phyloP scores from a whole-genome alignment of 2,329 filamentous ascomycete genomes.

The Botrytis medusae region DNA sequence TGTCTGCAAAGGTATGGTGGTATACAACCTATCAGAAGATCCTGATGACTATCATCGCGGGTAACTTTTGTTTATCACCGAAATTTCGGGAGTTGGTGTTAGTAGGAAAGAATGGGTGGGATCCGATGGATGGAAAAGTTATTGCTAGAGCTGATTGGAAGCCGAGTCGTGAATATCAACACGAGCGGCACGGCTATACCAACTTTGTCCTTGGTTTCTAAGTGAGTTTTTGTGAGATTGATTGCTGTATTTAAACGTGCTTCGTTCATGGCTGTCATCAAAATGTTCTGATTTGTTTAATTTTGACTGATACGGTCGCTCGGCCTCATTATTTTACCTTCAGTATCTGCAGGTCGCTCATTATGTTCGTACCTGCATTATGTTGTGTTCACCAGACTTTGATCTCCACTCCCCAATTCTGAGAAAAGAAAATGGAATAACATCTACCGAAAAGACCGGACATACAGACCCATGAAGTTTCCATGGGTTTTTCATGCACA shows the following conservation, averaged over 20 bases:
- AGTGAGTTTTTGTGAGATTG: neutral
- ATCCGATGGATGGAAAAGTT: slow-evolving; percentile 12
- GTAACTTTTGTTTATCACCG: neutral
- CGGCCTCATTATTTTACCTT: neutral
- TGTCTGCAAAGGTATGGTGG: neutral
- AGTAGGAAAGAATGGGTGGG: neutral
- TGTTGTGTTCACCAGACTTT: slow-evolving; percentile 19
- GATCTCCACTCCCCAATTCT: slow-evolving; percentile 15
- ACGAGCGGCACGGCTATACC: slow-evolving; percentile 8
- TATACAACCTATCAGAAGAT: slow-evolving; percentile 5
- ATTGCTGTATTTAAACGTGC: neutral
- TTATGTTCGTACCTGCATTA: slow-evolving; percentile 20
- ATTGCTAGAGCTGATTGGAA: neutral
- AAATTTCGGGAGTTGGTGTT: slow-evolving; percentile 13
- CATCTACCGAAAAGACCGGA: slow-evolving; percentile 7
- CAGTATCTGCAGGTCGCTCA: slow-evolving; percentile 10
- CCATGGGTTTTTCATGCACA: slow-evolving; percentile 13
- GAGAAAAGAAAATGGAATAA: slow-evolving; percentile 11
- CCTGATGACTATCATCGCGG: neutral
- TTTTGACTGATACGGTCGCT: neutral
- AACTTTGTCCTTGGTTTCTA: neutral
- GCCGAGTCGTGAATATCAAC: neutral
- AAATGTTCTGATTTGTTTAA: slow-evolving; percentile 12
- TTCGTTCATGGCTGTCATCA: neutral
- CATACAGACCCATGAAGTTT: neutral